phyloP scores from a whole-genome alignment of 768 basidiomycete genomes.

The Paxillus involutus region DNA sequence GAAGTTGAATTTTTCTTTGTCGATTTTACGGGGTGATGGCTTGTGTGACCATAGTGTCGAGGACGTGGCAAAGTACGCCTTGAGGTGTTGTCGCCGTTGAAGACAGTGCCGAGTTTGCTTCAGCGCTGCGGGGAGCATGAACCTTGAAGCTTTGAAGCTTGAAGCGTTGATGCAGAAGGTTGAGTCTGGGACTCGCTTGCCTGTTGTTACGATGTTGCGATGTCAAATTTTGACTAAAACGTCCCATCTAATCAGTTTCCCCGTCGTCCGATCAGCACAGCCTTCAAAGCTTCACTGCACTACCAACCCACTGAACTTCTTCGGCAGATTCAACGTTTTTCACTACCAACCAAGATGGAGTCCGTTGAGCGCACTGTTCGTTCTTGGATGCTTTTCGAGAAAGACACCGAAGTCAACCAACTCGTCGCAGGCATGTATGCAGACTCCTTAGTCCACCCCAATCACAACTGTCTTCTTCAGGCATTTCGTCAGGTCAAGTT shows the following conservation, averaged over 20 bases:
- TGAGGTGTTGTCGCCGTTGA: constrained; percentile 22
- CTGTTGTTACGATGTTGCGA: constrained; percentile 1
- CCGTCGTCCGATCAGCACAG: not conserved
- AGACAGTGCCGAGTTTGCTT: constrained; percentile 16
- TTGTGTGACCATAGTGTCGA: constrained; percentile 12
- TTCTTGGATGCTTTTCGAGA: constrained; percentile 70
- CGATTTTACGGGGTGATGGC: constrained; percentile 7
- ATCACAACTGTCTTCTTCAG: constrained; percentile 30
- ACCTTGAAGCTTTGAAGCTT: not conserved
- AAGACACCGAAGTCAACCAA: constrained; percentile 58
- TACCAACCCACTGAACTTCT: not conserved
- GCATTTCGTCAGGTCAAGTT: constrained; percentile 51
- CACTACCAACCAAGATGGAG: constrained; percentile 34
- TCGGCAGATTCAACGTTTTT: not conserved
- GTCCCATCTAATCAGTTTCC: constrained; percentile 9
- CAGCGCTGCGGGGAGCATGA: constrained; percentile 24
- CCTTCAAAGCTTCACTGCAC: not conserved
- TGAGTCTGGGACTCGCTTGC: too few relatives aligned
- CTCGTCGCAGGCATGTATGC: constrained; percentile 55
- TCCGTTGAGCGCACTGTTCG: constrained; percentile 53
- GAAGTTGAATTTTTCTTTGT: constrained; percentile 74
- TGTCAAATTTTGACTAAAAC: not conserved
- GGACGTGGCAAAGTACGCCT: constrained; percentile 25
- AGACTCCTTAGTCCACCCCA: not conserved
- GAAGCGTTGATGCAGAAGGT: too few relatives aligned